Base-by-base conservation (phyloP, 176 grass and related monocot species). In the Carex parvula region DNA sequence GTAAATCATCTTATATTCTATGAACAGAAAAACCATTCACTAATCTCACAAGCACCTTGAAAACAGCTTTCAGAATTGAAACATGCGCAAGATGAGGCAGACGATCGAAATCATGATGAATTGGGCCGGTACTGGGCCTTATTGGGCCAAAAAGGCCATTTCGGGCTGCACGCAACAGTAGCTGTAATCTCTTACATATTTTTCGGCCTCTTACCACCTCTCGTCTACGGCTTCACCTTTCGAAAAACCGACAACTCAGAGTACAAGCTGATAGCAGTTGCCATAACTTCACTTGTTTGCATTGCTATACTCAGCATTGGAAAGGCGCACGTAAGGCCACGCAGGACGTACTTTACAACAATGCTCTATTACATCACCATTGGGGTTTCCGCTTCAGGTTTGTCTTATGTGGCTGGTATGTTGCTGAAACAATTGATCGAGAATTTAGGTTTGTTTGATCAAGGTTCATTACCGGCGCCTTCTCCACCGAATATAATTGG, bases 161-260 rank as follows among this genome's bases (percentile, higher is more conserved):
- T 89, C 60, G 80, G 14, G 33, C 78, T 88, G 5, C 96, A 99
- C 67, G 75, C 90, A 58, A 9, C 85, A 56, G 64, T 92, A 13
- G 96, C 93, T 11, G 22, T 95, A 41, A 22, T 92, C 12, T 93
- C 96, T 46, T 95, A 95, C 81, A 76, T 99, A 16, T 6, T 99
- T 32, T 86, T 85, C 6, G 96, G 96, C 26, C 73, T 92, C 50
- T 82, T 93, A 12, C 96, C 93, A 2, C 96, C 96, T 18, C 64
- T 92, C 7, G 22, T 90, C 22, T 99, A 95, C 14, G 90, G 89
- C 3, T 22, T 99, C 16, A 89, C 90, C 52, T 99, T 99, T 81
- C 71, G 64, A 52, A 32, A 84, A 76, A 88, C 86, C 3, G 84
- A 90, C 59, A 66, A 85, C 80, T 81, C 72, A 70, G 96, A 95